These are phyloP conservation scores for Lentinula boryana DNA, from an alignment of 768 basidiomycete genomes.

Conservation along the genomic window DNA sequence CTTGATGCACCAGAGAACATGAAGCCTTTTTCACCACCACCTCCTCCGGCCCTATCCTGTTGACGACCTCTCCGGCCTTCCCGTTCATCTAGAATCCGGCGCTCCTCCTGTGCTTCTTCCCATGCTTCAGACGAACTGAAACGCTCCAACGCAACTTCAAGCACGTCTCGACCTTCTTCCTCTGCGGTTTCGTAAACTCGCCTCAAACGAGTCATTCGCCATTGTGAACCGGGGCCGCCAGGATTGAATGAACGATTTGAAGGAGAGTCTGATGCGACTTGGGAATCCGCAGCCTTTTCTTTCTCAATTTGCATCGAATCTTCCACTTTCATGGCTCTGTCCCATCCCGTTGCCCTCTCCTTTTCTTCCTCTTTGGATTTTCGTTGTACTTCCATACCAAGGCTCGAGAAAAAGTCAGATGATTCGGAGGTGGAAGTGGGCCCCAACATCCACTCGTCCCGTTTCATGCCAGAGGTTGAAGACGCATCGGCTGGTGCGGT, in stretches of 20 bases:
- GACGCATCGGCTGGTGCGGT: constrained; percentile 43
- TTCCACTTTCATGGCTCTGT: constrained; percentile 33
- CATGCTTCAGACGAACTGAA: constrained; percentile 85
- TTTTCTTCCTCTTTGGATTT: constrained; percentile 63
- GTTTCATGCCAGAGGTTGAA: constrained; percentile 44
- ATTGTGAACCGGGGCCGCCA: constrained; percentile 89
- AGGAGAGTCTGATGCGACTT: constrained; percentile 32
- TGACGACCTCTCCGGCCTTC: constrained; percentile 38
- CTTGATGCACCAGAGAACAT: constrained; percentile 74
- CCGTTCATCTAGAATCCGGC: constrained; percentile 79
- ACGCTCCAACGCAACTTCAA: constrained; percentile 81
- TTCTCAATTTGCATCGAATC: constrained; percentile 51
- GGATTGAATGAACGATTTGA: constrained; percentile 53
- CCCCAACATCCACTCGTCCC: constrained; percentile 91
- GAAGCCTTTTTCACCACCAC: constrained; percentile 45
- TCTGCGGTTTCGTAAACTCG: constrained; percentile 86
- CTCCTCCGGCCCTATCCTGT: constrained; percentile 27
- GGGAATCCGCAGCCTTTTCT: constrained; percentile 41
- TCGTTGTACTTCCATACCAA: constrained; percentile 73
- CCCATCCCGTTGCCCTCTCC: constrained; percentile 53
- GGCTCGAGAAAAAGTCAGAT: constrained; percentile 84
- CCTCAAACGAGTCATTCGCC: constrained; percentile 97
- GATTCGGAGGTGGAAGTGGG: constrained; percentile 32
- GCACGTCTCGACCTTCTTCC: constrained; percentile 68
- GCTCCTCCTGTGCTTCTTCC: constrained; percentile 84